Base-by-base conservation (phyloP, 306 rosid species). In the Inga laurina region DNA sequence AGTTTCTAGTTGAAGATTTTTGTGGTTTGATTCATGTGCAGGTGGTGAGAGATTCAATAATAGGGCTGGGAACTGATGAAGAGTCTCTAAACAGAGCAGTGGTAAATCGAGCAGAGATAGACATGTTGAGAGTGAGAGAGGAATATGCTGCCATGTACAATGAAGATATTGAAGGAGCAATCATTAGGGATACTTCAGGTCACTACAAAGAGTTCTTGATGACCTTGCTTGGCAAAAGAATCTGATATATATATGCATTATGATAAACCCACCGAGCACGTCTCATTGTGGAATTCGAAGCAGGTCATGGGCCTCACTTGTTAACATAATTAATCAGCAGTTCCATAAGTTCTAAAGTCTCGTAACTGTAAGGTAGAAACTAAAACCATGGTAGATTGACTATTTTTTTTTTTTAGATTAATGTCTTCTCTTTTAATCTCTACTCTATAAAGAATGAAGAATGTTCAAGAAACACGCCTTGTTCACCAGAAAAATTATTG, bases 41-140 rank as follows among this genome's bases (percentile, higher is more conserved):
- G 99, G 98, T 97, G 32, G 77, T 94, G 30, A 87, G 90, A 59
- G 92, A 88, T 66, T 88, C 99, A 4, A 75, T 89, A 30, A 49
- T 86, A 44, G 99, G 99, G 79, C 57, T 94, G 1, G 99, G 99
- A 82, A 97, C 99, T 0, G 98, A 94, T 72, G 99, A 97, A 87
- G 97, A 89, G 64, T 88, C 97, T 1, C 91, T 97, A 45, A 89
- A 84, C 65, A 88, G 99, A 90, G 93, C 90, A n/a, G 93, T 97
- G 24, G 88, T 97, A 67, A 85, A 87, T 76, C 82, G 98, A 85
- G 94, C 93, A 3, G 99, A 94, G 91, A 85, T 91, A 4, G 99
- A 97, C 83, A 48, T 89, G 76, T 82, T 56, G 88, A 89, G 85
- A 79, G 82, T 91, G 54, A 85, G 90, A 84, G 92, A 87, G 18